Percentiles rank a stretch among this genome's conserved stretches.
phyloP scores from a whole-genome alignment of 2,329 filamentous ascomycete species.

The Paraconiothyrium brasiliense region DNA sequence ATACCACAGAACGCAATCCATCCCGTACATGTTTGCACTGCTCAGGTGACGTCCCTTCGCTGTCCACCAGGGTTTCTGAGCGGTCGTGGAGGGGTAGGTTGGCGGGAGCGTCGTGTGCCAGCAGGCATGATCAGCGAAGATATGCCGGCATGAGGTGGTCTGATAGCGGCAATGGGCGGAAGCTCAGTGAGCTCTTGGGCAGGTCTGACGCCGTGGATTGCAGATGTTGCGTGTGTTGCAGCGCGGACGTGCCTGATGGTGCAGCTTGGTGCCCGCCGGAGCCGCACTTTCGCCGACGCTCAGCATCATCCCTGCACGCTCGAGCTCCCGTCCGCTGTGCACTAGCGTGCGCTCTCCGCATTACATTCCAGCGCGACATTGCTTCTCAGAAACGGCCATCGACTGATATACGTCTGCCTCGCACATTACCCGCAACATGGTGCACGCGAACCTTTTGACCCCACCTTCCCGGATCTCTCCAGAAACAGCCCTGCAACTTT shows the following conservation, averaged over 20 bases:
- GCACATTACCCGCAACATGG: conserved; percentile 29
- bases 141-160: conserved; percentile 29
- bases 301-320: conserved; percentile 4
- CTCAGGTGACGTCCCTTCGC: conserved; percentile 28
- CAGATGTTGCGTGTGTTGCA: conserved; percentile 1
- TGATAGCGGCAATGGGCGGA: neutral
- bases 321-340: conserved; percentile 7
- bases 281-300: conserved; percentile 30
- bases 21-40: conserved; percentile 36
- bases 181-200: conserved; percentile 4
- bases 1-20: neutral
- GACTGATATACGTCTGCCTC: neutral
- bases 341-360: conserved; percentile 5
- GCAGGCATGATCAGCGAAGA: conserved; percentile 44
- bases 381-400: neutral
- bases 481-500: conserved; percentile 56
- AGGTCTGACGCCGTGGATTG: conserved; percentile 5
- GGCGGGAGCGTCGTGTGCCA: conserved; percentile 36
- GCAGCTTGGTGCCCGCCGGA: conserved; percentile 22
- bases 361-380: neutral
- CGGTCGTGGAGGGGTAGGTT: conserved; percentile 41
- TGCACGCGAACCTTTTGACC: conserved; percentile 49
- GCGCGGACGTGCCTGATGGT: conserved; percentile 25
- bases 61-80: conserved; percentile 27
- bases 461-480: conserved; percentile 54